Conservation (phyloP, 208 protist species). For the Leishmania braziliensis region DNA sequence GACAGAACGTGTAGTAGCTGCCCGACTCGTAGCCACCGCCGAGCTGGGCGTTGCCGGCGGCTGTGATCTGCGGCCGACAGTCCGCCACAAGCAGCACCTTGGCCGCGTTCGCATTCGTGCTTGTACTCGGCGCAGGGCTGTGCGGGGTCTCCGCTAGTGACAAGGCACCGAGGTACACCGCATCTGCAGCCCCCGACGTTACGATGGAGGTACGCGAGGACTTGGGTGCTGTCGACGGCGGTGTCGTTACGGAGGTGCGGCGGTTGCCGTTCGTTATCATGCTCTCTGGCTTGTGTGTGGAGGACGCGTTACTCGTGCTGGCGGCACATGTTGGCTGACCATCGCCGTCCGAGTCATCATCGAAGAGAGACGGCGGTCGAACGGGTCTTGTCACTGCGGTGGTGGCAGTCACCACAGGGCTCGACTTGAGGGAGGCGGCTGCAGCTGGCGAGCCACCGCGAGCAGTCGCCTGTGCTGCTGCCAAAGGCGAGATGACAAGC, state of each 20-base stretch:
- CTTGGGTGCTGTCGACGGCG: background rate
- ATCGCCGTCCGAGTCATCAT: slow-evolving; percentile 25
- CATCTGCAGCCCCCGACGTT: background rate
- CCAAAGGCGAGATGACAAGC: background rate
- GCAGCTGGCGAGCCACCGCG: background rate
- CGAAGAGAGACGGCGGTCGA: slow-evolving; percentile 36
- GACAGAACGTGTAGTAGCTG: slow-evolving; percentile 69
- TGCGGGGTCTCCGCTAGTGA: background rate
- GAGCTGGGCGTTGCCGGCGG: slow-evolving; percentile 61
- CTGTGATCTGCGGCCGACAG: slow-evolving; percentile 68
- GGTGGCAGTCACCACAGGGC: background rate
- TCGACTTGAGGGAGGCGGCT: background rate
- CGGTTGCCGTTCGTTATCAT: background rate
- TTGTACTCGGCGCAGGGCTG: background rate
- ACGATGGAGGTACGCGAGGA: background rate
- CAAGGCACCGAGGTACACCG: background rate
- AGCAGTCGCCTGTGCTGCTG: background rate
- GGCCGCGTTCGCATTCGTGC: slow-evolving; percentile 11
- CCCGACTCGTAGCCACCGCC: slow-evolving; percentile 89
- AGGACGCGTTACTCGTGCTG: background rate
- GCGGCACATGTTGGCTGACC: background rate
- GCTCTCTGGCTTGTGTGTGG: slow-evolving; percentile 2
- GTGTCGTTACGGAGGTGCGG: background rate
- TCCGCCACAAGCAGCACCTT: slow-evolving; percentile 69
- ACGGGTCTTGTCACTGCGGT: slow-evolving; percentile 2